Evolutionary conservation across 768 basidiomycete species (phyloP).

Genomic region (Amanita phalloides): DNA sequence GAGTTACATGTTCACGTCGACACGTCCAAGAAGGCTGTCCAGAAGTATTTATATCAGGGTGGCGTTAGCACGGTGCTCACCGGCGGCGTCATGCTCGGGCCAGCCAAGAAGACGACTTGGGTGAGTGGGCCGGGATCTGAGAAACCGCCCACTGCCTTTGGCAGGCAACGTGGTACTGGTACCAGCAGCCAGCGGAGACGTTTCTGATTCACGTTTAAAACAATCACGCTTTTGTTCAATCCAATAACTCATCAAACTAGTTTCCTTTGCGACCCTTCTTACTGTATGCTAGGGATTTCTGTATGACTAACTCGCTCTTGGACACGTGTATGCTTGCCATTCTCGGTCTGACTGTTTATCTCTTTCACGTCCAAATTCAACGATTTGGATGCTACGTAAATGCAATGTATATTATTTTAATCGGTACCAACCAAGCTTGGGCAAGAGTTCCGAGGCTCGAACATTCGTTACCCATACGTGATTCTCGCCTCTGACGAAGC

Average conservation of each 20-base stretch:
- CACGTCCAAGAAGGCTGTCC: conserved; percentile 16
- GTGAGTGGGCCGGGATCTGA: conserved; percentile 1
- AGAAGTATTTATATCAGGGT: conserved; percentile 30
- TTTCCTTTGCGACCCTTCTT: not conserved
- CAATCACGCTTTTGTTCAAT: not conserved
- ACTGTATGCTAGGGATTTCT: not conserved
- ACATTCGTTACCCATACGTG: no score
- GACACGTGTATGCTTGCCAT: not conserved
- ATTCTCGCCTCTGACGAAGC: no score
- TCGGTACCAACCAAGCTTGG: no score
- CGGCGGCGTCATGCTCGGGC: conserved; percentile 35
- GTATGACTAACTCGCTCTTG: not conserved
- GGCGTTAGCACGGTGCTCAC: conserved; percentile 32
- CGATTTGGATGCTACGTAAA: not conserved
- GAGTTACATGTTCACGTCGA: conserved; percentile 14
- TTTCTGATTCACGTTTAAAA: not conserved
- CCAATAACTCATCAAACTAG: not conserved
- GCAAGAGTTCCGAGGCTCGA: no score
- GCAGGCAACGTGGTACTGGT: not conserved
- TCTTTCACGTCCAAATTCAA: not conserved
- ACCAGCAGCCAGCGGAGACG: not conserved
- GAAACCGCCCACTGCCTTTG: not conserved
- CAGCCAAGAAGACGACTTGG: not conserved
- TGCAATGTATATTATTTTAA: no score
- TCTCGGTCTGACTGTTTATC: not conserved